These are phyloP conservation scores for Sechiopsis laciniata DNA, from an alignment of 306 rosid species.

Conservation along the genomic window DNA sequence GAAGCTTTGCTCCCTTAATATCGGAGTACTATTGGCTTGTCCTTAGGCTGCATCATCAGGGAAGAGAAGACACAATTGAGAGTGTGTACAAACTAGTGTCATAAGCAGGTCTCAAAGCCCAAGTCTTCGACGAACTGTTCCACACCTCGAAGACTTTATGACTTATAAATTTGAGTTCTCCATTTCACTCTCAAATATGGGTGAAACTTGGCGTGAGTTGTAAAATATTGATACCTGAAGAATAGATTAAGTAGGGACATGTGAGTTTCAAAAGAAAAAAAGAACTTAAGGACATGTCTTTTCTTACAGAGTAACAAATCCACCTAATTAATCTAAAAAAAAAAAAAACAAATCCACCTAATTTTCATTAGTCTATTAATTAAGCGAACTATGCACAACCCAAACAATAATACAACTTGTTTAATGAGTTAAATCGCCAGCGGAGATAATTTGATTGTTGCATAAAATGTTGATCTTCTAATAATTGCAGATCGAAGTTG, in stretches of 20 bases:
- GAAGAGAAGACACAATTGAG: too few species aligned
- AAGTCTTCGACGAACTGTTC: too few species aligned
- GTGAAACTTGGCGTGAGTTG: neutral
- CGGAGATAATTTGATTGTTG: neutral
- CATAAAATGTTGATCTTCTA: neutral
- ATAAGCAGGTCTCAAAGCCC: too few species aligned
- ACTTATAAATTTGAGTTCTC: too few species aligned
- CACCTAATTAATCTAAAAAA: too few species aligned
- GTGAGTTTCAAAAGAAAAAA: neutral
- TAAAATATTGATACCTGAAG: neutral
- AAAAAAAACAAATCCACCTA: neutral
- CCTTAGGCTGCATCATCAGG: too few species aligned
- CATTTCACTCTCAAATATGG: neutral
- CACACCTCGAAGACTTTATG: too few species aligned
- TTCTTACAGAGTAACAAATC: neutral
- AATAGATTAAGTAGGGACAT: neutral
- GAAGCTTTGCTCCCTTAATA: too few species aligned
- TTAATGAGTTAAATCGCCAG: neutral
- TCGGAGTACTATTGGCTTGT: too few species aligned
- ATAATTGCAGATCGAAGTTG: neutral
- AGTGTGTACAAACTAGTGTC: too few species aligned
- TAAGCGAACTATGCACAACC: neutral
- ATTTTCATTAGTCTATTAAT: neutral
- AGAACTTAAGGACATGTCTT: neutral
- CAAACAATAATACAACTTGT: slow-evolving; percentile 5